Evolutionary conservation across 495 filamentous ascomycete species (phyloP).

Genomic region (Niebla homalea): DNA sequence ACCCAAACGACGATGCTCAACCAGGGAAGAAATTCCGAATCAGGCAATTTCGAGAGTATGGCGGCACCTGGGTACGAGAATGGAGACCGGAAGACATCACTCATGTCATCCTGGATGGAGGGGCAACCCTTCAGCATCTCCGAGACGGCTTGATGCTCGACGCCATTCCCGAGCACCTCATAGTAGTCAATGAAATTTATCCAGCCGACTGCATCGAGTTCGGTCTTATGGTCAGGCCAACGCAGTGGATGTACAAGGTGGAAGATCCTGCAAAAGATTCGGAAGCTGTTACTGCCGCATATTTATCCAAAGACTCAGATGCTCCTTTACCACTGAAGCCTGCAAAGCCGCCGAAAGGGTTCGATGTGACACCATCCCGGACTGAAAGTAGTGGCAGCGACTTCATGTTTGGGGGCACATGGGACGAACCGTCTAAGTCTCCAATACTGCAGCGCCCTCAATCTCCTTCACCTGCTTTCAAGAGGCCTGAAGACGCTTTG

Average conservation of each 20-base stretch:
- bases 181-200: conserved; percentile 65
- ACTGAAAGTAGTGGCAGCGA: conserved; percentile 8
- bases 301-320: not conserved
- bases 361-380: conserved; percentile 12
- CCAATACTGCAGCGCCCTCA: not conserved
- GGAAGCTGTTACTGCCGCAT: not conserved
- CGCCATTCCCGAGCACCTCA: conserved; percentile 34
- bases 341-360: not conserved
- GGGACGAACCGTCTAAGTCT: not conserved
- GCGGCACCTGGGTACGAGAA: conserved; percentile 49
- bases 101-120: conserved; percentile 71
- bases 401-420: not conserved
- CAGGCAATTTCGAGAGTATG: conserved; percentile 59
- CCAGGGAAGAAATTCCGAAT: conserved; percentile 56
- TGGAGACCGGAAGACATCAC: conserved; percentile 39
- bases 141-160: conserved; percentile 41
- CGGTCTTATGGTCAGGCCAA: conserved; percentile 40
- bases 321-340: conserved; percentile 8
- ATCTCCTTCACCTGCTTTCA: not conserved
- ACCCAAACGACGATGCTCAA: conserved; percentile 65
- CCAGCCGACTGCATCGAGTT: conserved; percentile 65
- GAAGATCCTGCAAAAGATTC: conserved; percentile 20
- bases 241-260: conserved; percentile 47
- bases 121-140: conserved; percentile 52
- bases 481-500: conserved; percentile 33